These are phyloP conservation scores for Fusarium duplospermum DNA, from an alignment of 2,329 filamentous ascomycete genomes.

Conservation along the genomic window DNA sequence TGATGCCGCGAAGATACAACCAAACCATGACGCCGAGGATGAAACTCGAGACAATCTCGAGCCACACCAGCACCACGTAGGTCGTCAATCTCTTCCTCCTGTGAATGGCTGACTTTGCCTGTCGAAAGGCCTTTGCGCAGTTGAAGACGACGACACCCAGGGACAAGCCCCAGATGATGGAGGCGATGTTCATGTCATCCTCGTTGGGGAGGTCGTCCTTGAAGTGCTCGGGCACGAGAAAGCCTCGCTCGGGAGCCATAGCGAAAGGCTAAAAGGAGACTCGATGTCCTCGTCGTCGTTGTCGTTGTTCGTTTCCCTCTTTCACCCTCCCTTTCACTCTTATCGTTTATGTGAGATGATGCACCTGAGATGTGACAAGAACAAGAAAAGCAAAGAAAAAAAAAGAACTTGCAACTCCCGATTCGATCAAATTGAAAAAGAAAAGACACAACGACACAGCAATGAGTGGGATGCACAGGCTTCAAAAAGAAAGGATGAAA, in stretches of 20 bases:
- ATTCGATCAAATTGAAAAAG: conserved; percentile 6
- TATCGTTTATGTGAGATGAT: neutral
- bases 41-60: conserved; percentile 36
- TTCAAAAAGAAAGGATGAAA: conserved; percentile 10
- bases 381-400: neutral
- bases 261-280: neutral
- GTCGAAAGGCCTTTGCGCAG: conserved; percentile 34
- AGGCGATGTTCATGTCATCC: conserved; percentile 39
- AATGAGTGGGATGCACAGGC: conserved; percentile 5
- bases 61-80: conserved; percentile 36
- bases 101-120: conserved; percentile 24
- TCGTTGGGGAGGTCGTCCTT: conserved; percentile 17
- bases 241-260: conserved; percentile 28
- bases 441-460: neutral
- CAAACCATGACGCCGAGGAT: conserved; percentile 37
- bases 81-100: conserved; percentile 33
- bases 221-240: conserved; percentile 37
- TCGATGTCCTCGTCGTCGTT: neutral
- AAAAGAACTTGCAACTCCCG: neutral
- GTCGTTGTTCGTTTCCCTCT: neutral
- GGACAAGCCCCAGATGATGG: conserved; percentile 40
- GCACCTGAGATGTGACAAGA: conserved; percentile 3
- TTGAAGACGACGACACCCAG: conserved; percentile 39
- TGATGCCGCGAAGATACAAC: conserved; percentile 33
- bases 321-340: neutral